Evolutionary conservation across 257 asterid genomes (phyloP).

Genomic region (Jacaranda mimosifolia): DNA sequence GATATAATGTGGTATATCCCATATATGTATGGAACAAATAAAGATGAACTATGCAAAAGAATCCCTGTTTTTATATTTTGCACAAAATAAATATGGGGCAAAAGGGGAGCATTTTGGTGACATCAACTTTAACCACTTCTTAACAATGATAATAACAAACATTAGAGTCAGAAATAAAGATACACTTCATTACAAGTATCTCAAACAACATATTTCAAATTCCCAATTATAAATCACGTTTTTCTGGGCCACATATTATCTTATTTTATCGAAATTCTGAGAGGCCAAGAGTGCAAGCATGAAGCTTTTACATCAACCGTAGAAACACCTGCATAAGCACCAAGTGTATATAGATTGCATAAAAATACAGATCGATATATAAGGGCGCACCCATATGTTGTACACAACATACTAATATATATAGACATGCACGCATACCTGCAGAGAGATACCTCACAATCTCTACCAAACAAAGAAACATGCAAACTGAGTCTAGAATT

Average conservation of each 20-base stretch:
- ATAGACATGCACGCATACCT: background rate
- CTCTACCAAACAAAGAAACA: background rate
- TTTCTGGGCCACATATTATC: background rate
- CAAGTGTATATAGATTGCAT: slow-evolving; percentile 15
- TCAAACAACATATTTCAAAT: background rate
- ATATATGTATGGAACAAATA: background rate
- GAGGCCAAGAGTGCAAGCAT: background rate
- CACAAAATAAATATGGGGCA: slow-evolving; percentile 11
- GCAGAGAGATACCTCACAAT: slow-evolving; percentile 4
- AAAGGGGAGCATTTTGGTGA: background rate
- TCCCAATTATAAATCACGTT: background rate
- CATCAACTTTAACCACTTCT: background rate
- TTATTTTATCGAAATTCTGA: background rate
- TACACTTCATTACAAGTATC: background rate
- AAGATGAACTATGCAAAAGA: background rate
- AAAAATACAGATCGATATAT: background rate
- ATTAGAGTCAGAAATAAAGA: background rate
- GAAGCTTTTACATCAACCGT: background rate
- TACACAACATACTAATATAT: background rate
- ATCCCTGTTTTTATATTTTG: background rate
- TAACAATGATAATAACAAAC: background rate
- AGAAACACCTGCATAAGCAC: slow-evolving; percentile 6
- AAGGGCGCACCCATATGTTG: background rate
- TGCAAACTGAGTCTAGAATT: background rate
- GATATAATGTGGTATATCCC: background rate